These are phyloP conservation scores for Pichia sp. DNA, from an alignment of 1,139 yeast species.

Conservation along the genomic window DNA sequence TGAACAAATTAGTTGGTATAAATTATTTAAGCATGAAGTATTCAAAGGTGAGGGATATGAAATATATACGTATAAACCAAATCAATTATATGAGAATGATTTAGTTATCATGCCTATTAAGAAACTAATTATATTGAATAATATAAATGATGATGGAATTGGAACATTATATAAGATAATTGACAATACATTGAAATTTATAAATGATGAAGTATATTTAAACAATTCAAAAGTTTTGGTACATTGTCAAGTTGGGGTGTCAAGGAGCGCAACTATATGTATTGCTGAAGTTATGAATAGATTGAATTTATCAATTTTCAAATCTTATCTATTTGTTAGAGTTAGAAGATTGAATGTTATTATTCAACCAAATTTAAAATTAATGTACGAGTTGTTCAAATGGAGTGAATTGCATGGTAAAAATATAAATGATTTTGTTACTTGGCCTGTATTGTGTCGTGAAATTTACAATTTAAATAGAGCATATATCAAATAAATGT, in stretches of 20 bases:
- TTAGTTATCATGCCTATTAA: slow-evolving; percentile 34
- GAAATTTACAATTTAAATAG: slow-evolving; percentile 73
- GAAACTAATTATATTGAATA: slow-evolving; percentile 35
- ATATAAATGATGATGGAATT: slow-evolving; percentile 46
- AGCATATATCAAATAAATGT: slow-evolving; percentile 40
- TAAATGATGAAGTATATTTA: slow-evolving; percentile 34
- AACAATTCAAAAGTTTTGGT: slow-evolving; percentile 51
- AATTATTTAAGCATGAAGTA: slow-evolving; percentile 22
- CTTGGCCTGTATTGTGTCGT: slow-evolving; percentile 87
- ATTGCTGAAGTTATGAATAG: slow-evolving; percentile 86
- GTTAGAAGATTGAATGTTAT: slow-evolving; percentile 82
- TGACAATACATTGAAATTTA: slow-evolving; percentile 36
- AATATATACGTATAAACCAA: slow-evolving; percentile 22
- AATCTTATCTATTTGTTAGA: slow-evolving; percentile 74
- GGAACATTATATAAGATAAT: slow-evolving; percentile 38
- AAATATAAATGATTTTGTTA: slow-evolving; percentile 36
- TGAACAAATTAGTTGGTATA: slow-evolving; percentile 64
- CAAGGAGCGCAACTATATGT: slow-evolving; percentile 83
- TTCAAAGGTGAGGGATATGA: slow-evolving; percentile 20
- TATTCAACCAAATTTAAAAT: slow-evolving; percentile 81
- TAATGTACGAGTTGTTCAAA: slow-evolving; percentile 76
- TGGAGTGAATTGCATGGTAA: slow-evolving; percentile 58
- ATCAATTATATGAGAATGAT: slow-evolving; percentile 14
- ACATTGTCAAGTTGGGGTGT: slow-evolving; percentile 90
- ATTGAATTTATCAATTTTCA: slow-evolving; percentile 53